These are phyloP conservation scores for Globisporangium rhizosaccharum DNA, from an alignment of 352 stramenopile genomes.

Conservation along the genomic window DNA sequence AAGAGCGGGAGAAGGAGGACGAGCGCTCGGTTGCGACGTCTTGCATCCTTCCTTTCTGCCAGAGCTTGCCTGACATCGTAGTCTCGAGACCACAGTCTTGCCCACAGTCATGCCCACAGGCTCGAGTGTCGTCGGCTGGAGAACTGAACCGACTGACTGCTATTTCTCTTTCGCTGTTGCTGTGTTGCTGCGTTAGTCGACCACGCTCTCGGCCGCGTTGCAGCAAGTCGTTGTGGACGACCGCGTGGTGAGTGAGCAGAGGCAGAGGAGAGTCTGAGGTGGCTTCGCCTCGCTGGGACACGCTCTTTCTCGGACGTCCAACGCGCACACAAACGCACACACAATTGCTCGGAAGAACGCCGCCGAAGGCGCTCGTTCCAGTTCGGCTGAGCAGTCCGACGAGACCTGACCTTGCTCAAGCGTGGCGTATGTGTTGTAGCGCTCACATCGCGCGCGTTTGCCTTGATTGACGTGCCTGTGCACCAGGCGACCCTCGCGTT, in stretches of 20 bases:
- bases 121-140: neutral
- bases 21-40: too few species aligned
- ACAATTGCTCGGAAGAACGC: too few species aligned
- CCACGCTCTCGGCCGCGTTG: conserved; percentile 19
- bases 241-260: conserved; percentile 15
- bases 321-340: too few species aligned
- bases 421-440: too few species aligned
- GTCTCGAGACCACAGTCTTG: neutral
- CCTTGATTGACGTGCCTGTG: neutral
- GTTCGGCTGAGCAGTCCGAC: too few species aligned
- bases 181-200: conserved; percentile 7
- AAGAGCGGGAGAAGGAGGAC: too few species aligned
- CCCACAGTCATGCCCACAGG: neutral
- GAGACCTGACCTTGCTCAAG: too few species aligned
- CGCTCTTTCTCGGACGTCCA: neutral
- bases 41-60: too few species aligned
- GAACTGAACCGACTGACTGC: neutral
- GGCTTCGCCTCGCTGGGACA: neutral
- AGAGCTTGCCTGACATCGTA: too few species aligned
- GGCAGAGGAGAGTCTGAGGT: too few species aligned
- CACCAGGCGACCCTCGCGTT: conserved; percentile 10
- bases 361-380: too few species aligned
- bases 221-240: conserved; percentile 20
- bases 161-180: conserved; percentile 1
- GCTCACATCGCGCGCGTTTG: too few species aligned